phyloP scores from a whole-genome alignment of 1,139 yeast genomes.

The Suzukiozyma palmioleophila region DNA sequence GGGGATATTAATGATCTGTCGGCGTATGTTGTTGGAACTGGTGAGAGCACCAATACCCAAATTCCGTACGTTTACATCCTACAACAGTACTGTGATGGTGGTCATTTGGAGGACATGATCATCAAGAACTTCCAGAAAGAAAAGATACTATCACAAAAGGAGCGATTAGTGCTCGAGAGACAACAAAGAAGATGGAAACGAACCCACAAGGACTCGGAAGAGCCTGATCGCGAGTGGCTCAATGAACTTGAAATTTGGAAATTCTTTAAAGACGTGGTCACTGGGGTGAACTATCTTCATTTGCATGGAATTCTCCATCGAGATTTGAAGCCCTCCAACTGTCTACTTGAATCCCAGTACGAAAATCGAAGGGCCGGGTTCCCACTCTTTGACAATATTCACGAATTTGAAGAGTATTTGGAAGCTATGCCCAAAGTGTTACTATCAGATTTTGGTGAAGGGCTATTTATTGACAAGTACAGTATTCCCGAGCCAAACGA shows the following conservation, averaged over 20 bases:
- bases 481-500: constrained; percentile 7
- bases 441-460: constrained; percentile 89
- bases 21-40: constrained; percentile 22
- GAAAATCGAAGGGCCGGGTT: constrained; percentile 9
- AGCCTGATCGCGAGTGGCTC: constrained; percentile 23
- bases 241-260: constrained; percentile 45
- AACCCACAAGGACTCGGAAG: not conserved
- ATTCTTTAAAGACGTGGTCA: constrained; percentile 61
- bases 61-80: constrained; percentile 79
- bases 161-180: constrained; percentile 24
- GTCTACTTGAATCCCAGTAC: constrained; percentile 50
- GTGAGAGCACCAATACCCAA: constrained; percentile 10
- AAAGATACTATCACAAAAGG: constrained; percentile 20
- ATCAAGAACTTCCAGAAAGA: constrained; percentile 24
- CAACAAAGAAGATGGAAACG: constrained; percentile 16
- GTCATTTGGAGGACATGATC: constrained; percentile 72
- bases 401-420: constrained; percentile 21
- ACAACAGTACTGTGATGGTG: constrained; percentile 87
- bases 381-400: constrained; percentile 10
- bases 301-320: constrained; percentile 73
- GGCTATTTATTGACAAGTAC: constrained; percentile 58
- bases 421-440: constrained; percentile 56
- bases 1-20: constrained; percentile 51
- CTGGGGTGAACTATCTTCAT: constrained; percentile 72
- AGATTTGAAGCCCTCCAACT: constrained; percentile 85